phyloP scores from a whole-genome alignment of 2,329 filamentous ascomycete species.

The Dactylellina haptotyla region DNA sequence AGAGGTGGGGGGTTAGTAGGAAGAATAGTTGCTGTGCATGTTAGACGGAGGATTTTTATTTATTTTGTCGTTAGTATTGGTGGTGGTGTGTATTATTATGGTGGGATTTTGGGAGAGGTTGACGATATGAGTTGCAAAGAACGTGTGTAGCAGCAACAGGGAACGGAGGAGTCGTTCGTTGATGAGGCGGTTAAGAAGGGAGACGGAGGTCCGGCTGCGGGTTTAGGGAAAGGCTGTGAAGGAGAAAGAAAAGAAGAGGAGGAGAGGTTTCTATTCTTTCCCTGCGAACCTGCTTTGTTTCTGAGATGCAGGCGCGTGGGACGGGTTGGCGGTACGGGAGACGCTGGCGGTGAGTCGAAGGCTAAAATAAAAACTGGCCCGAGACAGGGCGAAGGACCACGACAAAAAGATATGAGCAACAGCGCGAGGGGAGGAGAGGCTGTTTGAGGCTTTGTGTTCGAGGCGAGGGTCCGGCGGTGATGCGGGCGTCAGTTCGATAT shows the following conservation, averaged over 20 bases:
- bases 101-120: too few species aligned
- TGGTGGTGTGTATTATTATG: neutral
- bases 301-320: too few species aligned
- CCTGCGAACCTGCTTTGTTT: too few species aligned
- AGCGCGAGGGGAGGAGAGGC: neutral
- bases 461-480: neutral
- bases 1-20: slow-evolving; percentile 37
- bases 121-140: neutral
- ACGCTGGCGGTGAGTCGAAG: slow-evolving; percentile 25
- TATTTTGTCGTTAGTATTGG: slow-evolving; percentile 33
- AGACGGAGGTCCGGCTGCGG: too few species aligned
- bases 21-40: slow-evolving; percentile 38
- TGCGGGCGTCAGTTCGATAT: neutral
- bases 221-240: too few species aligned
- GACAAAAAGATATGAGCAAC: too few species aligned
- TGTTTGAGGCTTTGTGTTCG: neutral
- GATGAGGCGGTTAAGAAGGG: too few species aligned
- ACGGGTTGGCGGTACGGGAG: too few species aligned
- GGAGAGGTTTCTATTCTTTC: too few species aligned
- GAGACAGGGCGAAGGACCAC: neutral
- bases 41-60: slow-evolving; percentile 17
- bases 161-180: too few species aligned
- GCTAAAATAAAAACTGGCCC: neutral
- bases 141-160: too few species aligned
- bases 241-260: too few species aligned